These are phyloP conservation scores for Erodium texanum DNA, from an alignment of 441 rosid species.

Conservation along the genomic window DNA sequence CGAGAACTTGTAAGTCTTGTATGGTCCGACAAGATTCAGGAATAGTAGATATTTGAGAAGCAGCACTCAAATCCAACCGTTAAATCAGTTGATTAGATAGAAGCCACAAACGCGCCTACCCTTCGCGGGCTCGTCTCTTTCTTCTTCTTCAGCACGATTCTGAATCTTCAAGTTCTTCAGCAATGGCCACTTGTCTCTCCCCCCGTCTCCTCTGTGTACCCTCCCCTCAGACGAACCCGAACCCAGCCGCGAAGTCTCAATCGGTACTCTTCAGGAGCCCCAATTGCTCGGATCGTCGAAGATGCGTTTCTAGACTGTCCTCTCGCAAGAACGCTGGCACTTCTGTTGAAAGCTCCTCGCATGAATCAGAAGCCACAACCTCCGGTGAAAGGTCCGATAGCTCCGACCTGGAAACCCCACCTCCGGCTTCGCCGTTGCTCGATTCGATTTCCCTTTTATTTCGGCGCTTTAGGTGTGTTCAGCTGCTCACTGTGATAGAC, in stretches of 20 bases:
- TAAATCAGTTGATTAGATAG: not conserved
- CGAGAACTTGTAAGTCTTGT: not conserved
- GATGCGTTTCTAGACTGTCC: constrained; percentile 24
- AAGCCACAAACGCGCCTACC: not conserved
- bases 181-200: constrained; percentile 26
- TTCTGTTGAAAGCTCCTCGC: constrained; percentile 26
- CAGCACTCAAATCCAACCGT: not conserved
- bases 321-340: constrained; percentile 21
- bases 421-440: constrained; percentile 1
- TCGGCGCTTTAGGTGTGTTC: constrained; percentile 22
- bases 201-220: constrained; percentile 14
- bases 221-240: constrained; percentile 14
- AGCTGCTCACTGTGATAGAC: not conserved
- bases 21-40: not conserved
- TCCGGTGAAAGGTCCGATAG: constrained; percentile 8
- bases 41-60: not conserved
- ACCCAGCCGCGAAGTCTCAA: not conserved
- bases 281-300: constrained; percentile 18
- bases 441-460: constrained; percentile 18
- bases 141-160: not conserved
- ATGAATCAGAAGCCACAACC: not conserved
- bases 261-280: constrained; percentile 12
- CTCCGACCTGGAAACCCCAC: constrained; percentile 18
- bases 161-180: not conserved
- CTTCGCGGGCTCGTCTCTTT: constrained; percentile 1